phyloP scores from a whole-genome alignment of 2,329 filamentous ascomycete species.

The Verticillium klebahnii region DNA sequence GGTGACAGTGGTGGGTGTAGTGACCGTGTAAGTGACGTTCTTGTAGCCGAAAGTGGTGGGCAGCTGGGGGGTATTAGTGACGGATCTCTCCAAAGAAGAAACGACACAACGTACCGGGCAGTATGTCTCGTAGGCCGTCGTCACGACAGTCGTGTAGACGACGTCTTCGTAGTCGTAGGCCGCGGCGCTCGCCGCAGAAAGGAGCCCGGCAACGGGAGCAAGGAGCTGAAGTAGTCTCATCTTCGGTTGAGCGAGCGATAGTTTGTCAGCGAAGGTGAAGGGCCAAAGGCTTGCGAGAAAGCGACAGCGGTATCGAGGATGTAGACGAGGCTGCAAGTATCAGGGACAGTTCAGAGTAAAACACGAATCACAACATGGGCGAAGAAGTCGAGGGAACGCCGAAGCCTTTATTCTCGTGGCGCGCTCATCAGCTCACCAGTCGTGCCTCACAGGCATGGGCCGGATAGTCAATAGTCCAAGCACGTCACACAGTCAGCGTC shows the following conservation, averaged over 20 bases:
- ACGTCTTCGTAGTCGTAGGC: slow-evolving; percentile 13
- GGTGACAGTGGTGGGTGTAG: slow-evolving; percentile 35
- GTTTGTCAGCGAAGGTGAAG: slow-evolving; percentile 13
- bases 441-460: background rate
- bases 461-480: background rate
- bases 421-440: background rate
- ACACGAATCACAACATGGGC: background rate
- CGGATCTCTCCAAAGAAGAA: background rate
- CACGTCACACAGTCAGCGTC: background rate
- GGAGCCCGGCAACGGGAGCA: slow-evolving; percentile 24
- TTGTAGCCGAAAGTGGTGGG: slow-evolving; percentile 33
- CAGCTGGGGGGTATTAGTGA: slow-evolving; percentile 15
- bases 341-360: background rate
- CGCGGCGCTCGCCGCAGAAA: slow-evolving; percentile 21
- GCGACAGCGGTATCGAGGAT: background rate
- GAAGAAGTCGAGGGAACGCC: background rate
- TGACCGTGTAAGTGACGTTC: slow-evolving; percentile 39
- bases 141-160: slow-evolving; percentile 30
- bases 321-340: background rate
- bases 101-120: slow-evolving; percentile 32
- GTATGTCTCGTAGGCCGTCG: slow-evolving; percentile 33
- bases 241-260: slow-evolving; percentile 10
- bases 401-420: background rate
- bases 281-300: slow-evolving; percentile 8
- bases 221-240: slow-evolving; percentile 31